A percentile compares a stretch with the other conserved stretches of the same genome.
Conservation (phyloP, 2,329 filamentous ascomycete genomes). For the Aspergillus felis region DNA sequence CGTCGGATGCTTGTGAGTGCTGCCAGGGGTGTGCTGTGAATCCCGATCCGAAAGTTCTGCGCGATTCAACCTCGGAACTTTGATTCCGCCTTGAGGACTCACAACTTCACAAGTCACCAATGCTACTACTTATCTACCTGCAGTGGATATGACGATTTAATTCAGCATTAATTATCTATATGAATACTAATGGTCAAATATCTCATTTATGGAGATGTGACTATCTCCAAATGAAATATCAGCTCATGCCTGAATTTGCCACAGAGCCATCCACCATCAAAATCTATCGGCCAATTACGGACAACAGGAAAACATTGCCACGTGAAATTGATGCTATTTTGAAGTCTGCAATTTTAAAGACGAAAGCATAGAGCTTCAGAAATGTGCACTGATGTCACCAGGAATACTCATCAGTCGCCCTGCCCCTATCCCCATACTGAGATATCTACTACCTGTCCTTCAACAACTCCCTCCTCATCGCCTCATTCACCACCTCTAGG, state of each 20-base stretch:
- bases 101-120: background rate
- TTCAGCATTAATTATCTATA: background rate
- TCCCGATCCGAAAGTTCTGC: slow-evolving; percentile 17
- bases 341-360: background rate
- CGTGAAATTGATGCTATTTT: background rate
- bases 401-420: background rate
- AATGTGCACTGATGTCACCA: background rate
- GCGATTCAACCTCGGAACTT: slow-evolving; percentile 21
- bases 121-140: no score
- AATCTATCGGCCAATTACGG: background rate
- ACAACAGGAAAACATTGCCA: background rate
- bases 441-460: slow-evolving; percentile 2
- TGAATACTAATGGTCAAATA: background rate
- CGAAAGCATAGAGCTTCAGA: no score
- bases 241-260: background rate
- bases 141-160: no score
- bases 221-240: background rate
- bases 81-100: slow-evolving; percentile 17
- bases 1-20: background rate
- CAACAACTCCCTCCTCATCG: slow-evolving; percentile 4
- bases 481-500: slow-evolving; percentile 2
- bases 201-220: background rate
- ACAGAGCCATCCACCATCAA: background rate
- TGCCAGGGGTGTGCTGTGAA: background rate
- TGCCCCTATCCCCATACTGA: background rate